These are phyloP conservation scores for Coemansia sp. DNA, from an alignment of 192 early-diverging fungal genomes.

Conservation along the genomic window DNA sequence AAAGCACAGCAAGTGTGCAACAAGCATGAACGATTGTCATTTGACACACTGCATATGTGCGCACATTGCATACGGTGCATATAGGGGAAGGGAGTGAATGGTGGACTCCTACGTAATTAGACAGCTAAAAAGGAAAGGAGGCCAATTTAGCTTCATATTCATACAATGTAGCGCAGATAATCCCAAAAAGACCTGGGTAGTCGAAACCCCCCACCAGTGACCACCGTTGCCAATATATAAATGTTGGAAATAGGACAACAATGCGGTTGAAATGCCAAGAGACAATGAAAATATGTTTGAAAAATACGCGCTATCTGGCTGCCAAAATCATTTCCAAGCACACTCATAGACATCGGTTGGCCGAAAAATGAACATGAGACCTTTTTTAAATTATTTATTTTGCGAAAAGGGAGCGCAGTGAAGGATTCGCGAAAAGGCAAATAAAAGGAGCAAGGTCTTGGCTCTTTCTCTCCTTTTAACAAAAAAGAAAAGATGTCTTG, in stretches of 20 bases:
- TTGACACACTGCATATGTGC: constrained; percentile 1
- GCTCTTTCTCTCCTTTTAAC: neutral
- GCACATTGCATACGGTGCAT: constrained; percentile 4
- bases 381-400: too few species aligned
- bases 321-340: too few species aligned
- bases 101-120: neutral
- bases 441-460: neutral
- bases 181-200: neutral
- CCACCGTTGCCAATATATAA: too few species aligned
- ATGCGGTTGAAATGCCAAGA: too few species aligned
- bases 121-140: neutral
- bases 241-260: too few species aligned
- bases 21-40: neutral
- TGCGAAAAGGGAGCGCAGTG: neutral
- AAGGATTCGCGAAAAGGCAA: neutral
- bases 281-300: too few species aligned
- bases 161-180: neutral
- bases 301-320: too few species aligned
- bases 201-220: too few species aligned
- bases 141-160: neutral
- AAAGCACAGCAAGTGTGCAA: neutral
- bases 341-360: too few species aligned
- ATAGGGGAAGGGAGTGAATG: neutral
- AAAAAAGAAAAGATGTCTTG: neutral
- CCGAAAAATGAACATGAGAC: too few species aligned